Evolutionary conservation across 805 yeast species (phyloP).

Genomic region (Pichia exigua): DNA sequence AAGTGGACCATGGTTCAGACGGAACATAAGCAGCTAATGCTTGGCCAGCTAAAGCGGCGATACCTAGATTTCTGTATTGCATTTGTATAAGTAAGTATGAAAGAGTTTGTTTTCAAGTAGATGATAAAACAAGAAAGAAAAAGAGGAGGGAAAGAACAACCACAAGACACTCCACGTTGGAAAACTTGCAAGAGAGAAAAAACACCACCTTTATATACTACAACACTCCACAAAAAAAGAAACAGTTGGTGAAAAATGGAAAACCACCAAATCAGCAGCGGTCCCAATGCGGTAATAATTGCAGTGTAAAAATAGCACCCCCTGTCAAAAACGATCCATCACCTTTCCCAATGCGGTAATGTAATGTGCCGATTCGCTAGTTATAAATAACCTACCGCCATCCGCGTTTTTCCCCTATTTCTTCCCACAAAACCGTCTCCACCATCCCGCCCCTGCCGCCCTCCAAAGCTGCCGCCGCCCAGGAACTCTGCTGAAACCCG

Average conservation of each 20-base stretch:
- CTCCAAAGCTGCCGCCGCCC: not conserved
- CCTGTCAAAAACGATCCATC: not conserved
- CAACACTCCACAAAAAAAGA: not conserved
- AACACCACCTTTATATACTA: not conserved
- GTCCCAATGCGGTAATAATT: not conserved
- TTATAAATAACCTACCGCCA: no score
- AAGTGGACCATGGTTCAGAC: constrained; percentile 61
- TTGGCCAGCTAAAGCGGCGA: constrained; percentile 39
- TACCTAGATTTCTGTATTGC: constrained; percentile 37
- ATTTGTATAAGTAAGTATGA: constrained; percentile 17
- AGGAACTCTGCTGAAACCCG: no score
- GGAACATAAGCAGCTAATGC: constrained; percentile 59
- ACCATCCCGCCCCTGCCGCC: not conserved
- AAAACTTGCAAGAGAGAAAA: no score
- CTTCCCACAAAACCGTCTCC: not conserved
- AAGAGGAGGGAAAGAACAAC: not conserved
- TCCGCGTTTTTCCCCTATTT: no score
- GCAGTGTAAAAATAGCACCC: not conserved
- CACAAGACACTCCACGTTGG: no score
- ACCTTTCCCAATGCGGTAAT: not conserved
- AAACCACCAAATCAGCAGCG: not conserved
- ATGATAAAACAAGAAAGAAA: not conserved
- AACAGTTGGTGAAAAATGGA: not conserved
- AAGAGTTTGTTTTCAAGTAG: not conserved
- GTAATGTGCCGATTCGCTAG: no score